phyloP scores from a whole-genome alignment of 164 flowering plant genomes.

The Liquidambar formosana region DNA sequence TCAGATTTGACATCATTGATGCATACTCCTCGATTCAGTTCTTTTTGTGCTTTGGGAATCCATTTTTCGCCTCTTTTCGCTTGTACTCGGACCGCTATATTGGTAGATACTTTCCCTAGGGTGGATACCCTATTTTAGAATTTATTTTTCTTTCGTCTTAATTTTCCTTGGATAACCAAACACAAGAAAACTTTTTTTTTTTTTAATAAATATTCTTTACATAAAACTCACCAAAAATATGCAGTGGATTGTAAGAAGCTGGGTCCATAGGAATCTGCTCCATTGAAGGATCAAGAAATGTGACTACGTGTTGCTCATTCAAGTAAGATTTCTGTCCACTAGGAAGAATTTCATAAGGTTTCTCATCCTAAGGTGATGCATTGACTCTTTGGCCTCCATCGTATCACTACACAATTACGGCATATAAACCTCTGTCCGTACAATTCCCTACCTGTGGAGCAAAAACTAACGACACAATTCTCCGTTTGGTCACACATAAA shows the following conservation, averaged over 20 bases:
- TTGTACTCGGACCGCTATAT: too few species aligned
- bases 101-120: too few species aligned
- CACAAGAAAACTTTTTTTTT: too few species aligned
- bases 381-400: constrained; percentile 22
- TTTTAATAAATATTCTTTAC: too few species aligned
- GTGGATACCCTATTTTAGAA: too few species aligned
- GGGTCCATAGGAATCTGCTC: constrained; percentile 77
- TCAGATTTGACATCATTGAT: too few species aligned
- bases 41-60: too few species aligned
- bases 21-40: too few species aligned
- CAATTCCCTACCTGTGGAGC: not conserved
- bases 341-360: constrained; percentile 45
- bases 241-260: constrained; percentile 66
- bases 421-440: not conserved
- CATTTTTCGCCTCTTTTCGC: too few species aligned
- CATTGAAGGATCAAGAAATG: constrained; percentile 78
- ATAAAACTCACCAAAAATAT: constrained; percentile 58
- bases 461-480: not conserved
- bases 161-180: too few species aligned
- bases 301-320: constrained; percentile 66
- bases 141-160: too few species aligned
- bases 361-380: constrained; percentile 55
- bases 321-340: constrained; percentile 45
- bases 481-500: too few species aligned
- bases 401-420: constrained; percentile 7